Evolutionary conservation across 495 filamentous ascomycete genomes (phyloP).

Genomic region (Halenospora varia): DNA sequence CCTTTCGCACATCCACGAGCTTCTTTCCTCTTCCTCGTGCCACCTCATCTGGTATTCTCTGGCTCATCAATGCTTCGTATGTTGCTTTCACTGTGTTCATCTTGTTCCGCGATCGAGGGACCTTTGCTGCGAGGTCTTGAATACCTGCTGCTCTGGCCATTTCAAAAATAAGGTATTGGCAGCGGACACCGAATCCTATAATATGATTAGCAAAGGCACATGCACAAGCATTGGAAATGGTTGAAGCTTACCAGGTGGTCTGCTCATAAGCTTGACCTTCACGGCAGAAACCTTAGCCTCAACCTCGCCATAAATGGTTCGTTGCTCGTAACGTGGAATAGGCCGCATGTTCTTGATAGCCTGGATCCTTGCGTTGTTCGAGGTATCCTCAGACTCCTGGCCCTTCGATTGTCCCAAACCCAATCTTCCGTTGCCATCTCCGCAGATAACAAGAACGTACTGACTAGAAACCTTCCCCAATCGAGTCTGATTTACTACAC

Average conservation of each 20-base stretch:
- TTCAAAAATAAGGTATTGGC: constrained; percentile 86
- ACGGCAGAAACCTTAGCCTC: constrained; percentile 80
- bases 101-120: constrained; percentile 76
- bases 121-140: constrained; percentile 74
- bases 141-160: constrained; percentile 83
- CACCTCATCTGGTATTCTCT: constrained; percentile 82
- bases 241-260: constrained; percentile 91
- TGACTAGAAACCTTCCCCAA: constrained; percentile 80
- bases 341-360: constrained; percentile 87
- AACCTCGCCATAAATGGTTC: constrained; percentile 87
- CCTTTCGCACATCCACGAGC: constrained; percentile 91
- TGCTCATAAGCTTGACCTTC: constrained; percentile 69
- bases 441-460: constrained; percentile 72
- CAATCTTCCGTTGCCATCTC: constrained; percentile 78
- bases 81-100: constrained; percentile 97
- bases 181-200: constrained; percentile 85
- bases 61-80: constrained; percentile 73
- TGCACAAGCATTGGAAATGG: too few relatives aligned
- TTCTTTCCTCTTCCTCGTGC: constrained; percentile 86
- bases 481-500: constrained; percentile 89
- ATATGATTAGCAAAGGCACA: constrained; percentile 14
- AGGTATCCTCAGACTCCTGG: constrained; percentile 61
- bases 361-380: constrained; percentile 60
- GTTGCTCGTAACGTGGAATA: constrained; percentile 79
- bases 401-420: constrained; percentile 89